Evolutionary conservation across 495 filamentous ascomycete genomes (phyloP).

Genomic region (Penicillium lagena): DNA sequence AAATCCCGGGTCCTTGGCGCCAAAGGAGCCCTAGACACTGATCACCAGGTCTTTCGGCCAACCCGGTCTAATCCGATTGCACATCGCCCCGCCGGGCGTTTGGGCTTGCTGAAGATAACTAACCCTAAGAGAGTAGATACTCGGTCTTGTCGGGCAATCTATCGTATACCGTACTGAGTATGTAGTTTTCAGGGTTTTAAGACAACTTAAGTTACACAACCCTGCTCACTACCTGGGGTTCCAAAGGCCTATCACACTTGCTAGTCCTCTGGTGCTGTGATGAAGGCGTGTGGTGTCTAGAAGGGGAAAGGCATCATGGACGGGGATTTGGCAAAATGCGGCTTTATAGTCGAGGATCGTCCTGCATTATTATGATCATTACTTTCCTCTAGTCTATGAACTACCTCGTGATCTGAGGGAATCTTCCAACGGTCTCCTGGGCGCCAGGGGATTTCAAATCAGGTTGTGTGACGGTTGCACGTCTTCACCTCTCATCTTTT

Average conservation of each 20-base stretch:
- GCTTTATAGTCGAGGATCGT: neutral
- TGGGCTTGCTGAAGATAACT: no score
- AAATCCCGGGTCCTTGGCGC: neutral
- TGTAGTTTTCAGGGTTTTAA: neutral
- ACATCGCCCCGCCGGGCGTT: neutral
- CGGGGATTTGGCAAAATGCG: neutral
- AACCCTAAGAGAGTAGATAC: no score
- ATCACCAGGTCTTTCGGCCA: no score
- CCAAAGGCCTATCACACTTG: constrained; percentile 9
- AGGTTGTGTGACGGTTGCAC: constrained; percentile 17
- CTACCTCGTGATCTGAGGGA: neutral
- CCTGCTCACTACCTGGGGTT: neutral
- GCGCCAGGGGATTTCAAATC: constrained; percentile 4
- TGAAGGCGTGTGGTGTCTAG: constrained; percentile 1
- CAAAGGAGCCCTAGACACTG: no score
- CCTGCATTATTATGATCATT: neutral
- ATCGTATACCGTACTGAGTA: no score
- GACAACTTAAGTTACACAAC: constrained; percentile 20
- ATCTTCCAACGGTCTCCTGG: no score
- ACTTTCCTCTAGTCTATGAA: neutral
- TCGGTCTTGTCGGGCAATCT: no score
- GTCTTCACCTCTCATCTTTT: constrained; percentile 1
- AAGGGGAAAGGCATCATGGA: neutral
- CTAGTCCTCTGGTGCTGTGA: constrained; percentile 6
- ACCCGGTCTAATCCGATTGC: neutral